Conservation (phyloP, 2,329 filamentous ascomycete genomes). For the Neurospora sp. region DNA sequence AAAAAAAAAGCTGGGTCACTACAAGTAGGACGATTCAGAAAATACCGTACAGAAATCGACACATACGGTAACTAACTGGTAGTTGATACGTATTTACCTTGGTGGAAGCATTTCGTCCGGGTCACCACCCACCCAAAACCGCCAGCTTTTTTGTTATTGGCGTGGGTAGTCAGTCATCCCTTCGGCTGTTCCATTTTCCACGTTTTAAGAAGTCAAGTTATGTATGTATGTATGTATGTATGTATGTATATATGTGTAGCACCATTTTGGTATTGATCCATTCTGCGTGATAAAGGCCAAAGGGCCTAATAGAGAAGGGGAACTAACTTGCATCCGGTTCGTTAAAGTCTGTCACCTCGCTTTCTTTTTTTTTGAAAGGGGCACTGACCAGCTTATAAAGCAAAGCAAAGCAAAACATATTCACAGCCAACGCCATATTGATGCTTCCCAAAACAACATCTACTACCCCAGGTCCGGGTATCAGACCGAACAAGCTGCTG, state of each 20-base stretch:
- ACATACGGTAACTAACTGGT: background rate
- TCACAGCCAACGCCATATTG: background rate
- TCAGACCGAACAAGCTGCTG: background rate
- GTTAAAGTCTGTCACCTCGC: background rate
- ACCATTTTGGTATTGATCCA: background rate
- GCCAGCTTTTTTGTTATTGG: too few species aligned
- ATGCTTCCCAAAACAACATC: background rate
- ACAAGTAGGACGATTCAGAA: background rate
- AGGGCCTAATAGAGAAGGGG: background rate
- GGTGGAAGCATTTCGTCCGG: too few species aligned
- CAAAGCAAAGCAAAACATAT: background rate
- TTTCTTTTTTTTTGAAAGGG: background rate
- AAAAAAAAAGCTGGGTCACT: background rate
- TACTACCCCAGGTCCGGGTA: background rate
- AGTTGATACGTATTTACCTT: background rate
- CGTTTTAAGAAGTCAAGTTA: background rate
- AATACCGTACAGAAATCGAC: background rate
- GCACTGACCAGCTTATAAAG: background rate
- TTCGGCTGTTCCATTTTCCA: background rate
- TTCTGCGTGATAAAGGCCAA: background rate
- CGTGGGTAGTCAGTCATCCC: background rate
- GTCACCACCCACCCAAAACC: too few species aligned
- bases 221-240: background rate
- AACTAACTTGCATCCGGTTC: background rate
- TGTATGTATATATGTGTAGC: background rate